Conservation (phyloP, 768 basidiomycete genomes). For the Macrolepiota dolichaula region DNA sequence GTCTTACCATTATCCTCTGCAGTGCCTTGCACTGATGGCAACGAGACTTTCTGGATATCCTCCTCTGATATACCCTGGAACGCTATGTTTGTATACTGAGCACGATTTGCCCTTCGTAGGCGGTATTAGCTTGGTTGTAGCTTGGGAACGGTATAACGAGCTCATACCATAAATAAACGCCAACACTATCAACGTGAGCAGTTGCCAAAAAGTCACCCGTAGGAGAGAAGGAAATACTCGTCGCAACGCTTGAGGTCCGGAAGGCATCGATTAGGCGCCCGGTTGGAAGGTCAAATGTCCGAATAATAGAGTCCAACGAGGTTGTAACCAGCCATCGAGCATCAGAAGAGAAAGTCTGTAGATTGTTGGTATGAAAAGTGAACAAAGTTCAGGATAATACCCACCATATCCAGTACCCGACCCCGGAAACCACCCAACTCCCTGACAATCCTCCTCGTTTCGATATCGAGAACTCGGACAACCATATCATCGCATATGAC, state of each 20-base stretch:
- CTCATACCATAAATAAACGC: slow-evolving; percentile 86
- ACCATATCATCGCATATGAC: slow-evolving; percentile 82
- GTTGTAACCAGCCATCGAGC: slow-evolving; percentile 90
- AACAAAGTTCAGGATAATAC: slow-evolving; percentile 20
- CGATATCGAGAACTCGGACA: slow-evolving; percentile 87
- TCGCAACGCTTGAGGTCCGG: slow-evolving; percentile 81
- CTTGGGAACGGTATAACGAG: neutral
- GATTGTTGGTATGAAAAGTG: slow-evolving; percentile 5
- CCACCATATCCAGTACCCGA: slow-evolving; percentile 84
- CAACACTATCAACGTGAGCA: slow-evolving; percentile 90
- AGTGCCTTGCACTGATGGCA: slow-evolving; percentile 84
- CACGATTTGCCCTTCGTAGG: slow-evolving; percentile 80
- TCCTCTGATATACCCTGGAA: slow-evolving; percentile 78
- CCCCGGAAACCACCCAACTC: slow-evolving; percentile 84
- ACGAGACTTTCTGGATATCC: slow-evolving; percentile 59
- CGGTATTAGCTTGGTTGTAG: slow-evolving; percentile 3
- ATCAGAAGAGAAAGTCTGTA: slow-evolving; percentile 89
- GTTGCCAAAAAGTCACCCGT: slow-evolving; percentile 96
- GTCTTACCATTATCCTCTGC: slow-evolving; percentile 74
- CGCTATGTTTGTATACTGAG: slow-evolving; percentile 86
- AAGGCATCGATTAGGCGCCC: slow-evolving; percentile 92
- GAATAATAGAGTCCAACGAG: slow-evolving; percentile 86
- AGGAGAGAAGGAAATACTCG: slow-evolving; percentile 89
- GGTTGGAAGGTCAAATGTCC: slow-evolving; percentile 95
- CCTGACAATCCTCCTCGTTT: slow-evolving; percentile 83